Base-by-base conservation (phyloP, 768 basidiomycete genomes). In the Scleroderma bovista region DNA sequence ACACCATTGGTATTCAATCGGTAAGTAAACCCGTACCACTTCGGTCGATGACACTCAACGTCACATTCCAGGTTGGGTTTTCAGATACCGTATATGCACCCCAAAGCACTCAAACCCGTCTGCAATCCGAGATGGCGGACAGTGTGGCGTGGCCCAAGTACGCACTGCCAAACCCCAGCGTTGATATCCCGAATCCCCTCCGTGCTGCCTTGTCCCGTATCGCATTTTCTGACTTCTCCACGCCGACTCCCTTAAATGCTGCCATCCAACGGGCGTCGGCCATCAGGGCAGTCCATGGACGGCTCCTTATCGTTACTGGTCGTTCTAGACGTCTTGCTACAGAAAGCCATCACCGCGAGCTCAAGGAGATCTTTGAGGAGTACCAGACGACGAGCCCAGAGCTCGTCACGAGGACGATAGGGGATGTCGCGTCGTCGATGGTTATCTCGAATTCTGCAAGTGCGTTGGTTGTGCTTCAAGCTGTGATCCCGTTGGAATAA, bases 61-160 rank as follows among this genome's bases (percentile, higher is more conserved):
- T 17, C 12, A 22, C n/a, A 20, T 22, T 24, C 64, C 55, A 65
- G 36, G 60, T 71, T 6, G 76, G 68, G 2, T 74, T 80, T 57
- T 77, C 78, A 0, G 88, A 91, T 60, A 89, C 88, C 0, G 72
- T 86, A 11, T 90, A 92, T 53, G 84, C 79, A 1, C 74, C 78
- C 41, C 69, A 70, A 2, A 80, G 75, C 42, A 86, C 86, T 0
- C 78, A 86, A 54, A 80, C 75, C 20, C 76, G 77, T 6, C 58
- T 95, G 53, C 83, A 85, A 52, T 92, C 88, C 1, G 86, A 89
- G 48, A 90, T 86, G 0, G 93, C 92, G 0, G 94, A 97, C 62
- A 81, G 82, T 54, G 71, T 93, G 44, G 64, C 75, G 1, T 94
- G 93, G 90, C 67, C 69, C 1, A 78, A 73, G 45, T 92, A 83